A percentile compares a stretch with the other conserved stretches of the same genome.
These are phyloP conservation scores for Vitis hybrid DNA, from an alignment of 177 flowering plant genomes.

Conservation along the genomic window DNA sequence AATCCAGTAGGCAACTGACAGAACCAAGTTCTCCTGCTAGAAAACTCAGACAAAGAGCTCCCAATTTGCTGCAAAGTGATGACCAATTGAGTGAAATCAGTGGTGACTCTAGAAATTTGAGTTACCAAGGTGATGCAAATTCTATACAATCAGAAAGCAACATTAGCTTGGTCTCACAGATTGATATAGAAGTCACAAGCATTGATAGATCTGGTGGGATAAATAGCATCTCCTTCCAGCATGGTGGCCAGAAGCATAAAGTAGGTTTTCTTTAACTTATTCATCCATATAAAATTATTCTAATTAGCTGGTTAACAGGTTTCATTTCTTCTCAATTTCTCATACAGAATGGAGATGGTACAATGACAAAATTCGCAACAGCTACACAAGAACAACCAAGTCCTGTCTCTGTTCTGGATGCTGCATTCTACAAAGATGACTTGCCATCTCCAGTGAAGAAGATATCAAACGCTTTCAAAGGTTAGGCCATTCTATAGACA, in stretches of 20 bases:
- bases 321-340: conserved; percentile 4
- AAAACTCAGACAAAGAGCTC: conserved; percentile 21
- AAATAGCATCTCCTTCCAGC: conserved; percentile 18
- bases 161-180: conserved; percentile 31
- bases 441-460: conserved; percentile 79
- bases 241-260: conserved; percentile 18
- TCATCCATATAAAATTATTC: neutral
- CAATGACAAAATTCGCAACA: conserved; percentile 31
- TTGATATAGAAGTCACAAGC: conserved; percentile 41
- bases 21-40: conserved; percentile 23
- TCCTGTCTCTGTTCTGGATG: conserved; percentile 92
- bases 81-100: conserved; percentile 24
- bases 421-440: conserved; percentile 69
- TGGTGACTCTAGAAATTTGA: conserved; percentile 19
- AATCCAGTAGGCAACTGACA: conserved; percentile 15
- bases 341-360: conserved; percentile 39
- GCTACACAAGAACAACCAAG: conserved; percentile 79
- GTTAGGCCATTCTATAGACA: conserved; percentile 27
- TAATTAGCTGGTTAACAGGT: conserved; percentile 13
- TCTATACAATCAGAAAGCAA: conserved; percentile 43
- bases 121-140: conserved; percentile 25
- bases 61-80: conserved; percentile 19
- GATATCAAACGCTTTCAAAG: conserved; percentile 49
- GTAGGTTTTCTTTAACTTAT: conserved; percentile 23
- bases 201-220: conserved; percentile 31